Percentiles rank a stretch among this genome's conserved stretches.
phyloP scores from a whole-genome alignment of 768 basidiomycete species.

The Russula sp. region DNA sequence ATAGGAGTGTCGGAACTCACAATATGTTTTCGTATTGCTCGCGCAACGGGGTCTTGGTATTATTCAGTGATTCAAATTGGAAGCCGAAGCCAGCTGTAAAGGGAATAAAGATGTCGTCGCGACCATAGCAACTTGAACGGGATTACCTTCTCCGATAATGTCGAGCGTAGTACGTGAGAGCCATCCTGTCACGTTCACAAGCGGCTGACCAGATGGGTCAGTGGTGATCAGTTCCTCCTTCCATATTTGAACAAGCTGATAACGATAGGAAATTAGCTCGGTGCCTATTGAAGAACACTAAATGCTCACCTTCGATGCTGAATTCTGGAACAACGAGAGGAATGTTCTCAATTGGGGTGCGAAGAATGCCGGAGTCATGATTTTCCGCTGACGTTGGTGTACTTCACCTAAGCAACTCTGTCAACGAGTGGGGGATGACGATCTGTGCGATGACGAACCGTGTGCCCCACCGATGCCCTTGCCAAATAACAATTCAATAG shows the following conservation, averaged over 20 bases:
- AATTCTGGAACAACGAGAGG: constrained; percentile 24
- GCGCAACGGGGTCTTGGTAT: constrained; percentile 22
- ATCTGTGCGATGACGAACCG: constrained; percentile 19
- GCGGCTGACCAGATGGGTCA: not conserved
- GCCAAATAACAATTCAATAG: constrained; percentile 17
- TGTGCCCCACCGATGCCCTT: constrained; percentile 1
- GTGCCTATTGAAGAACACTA: not conserved
- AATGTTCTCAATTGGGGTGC: too few relatives aligned
- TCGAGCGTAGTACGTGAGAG: constrained; percentile 27
- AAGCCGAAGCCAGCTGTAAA: constrained; percentile 26
- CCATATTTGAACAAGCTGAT: constrained; percentile 26
- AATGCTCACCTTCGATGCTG: constrained; percentile 21
- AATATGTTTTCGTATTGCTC: constrained; percentile 26
- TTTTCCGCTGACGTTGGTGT: too few relatives aligned
- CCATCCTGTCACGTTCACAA: constrained; percentile 24
- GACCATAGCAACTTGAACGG: not conserved
- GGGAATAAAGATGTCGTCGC: not conserved
- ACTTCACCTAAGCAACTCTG: too few relatives aligned
- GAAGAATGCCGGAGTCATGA: too few relatives aligned
- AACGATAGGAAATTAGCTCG: not conserved
- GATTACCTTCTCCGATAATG: constrained; percentile 27
- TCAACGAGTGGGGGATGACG: constrained; percentile 2
- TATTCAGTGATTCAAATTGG: constrained; percentile 25
- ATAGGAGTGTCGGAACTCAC: constrained; percentile 21
- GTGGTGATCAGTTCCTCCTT: constrained; percentile 18